Conservation (phyloP, 352 stramenopile genomes). For the Phytophthora cryptogea region DNA sequence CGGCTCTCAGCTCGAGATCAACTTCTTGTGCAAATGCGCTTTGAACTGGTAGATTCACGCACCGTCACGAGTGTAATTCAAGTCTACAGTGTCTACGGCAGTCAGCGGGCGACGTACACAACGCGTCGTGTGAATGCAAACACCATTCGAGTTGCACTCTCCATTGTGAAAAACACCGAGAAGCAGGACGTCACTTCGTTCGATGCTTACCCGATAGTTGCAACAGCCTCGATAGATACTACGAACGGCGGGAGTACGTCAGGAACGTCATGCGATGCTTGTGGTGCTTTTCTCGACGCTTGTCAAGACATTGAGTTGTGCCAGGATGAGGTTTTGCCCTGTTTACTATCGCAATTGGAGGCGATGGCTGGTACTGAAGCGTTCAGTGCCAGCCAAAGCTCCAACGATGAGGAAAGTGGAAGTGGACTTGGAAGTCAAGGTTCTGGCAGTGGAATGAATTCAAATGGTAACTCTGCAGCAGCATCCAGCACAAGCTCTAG, state of each 20-base stretch:
- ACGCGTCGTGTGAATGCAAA: conserved; percentile 13
- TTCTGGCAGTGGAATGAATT: no score
- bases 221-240: not conserved
- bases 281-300: conserved; percentile 9
- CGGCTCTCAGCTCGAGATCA: conserved; percentile 32
- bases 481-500: no score
- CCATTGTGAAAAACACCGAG: conserved; percentile 20
- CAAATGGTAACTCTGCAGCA: no score
- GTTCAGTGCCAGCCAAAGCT: not conserved
- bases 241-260: not conserved
- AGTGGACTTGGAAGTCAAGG: no score
- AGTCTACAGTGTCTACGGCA: conserved; percentile 39
- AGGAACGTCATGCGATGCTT: conserved; percentile 13
- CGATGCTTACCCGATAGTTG: conserved; percentile 33
- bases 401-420: no score
- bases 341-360: conserved; percentile 19
- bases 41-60: conserved; percentile 7
- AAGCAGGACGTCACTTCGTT: conserved; percentile 18
- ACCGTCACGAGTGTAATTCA: conserved; percentile 20
- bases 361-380: not conserved
- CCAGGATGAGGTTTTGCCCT: conserved; percentile 13
- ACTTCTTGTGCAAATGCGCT: conserved; percentile 28
- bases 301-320: conserved; percentile 16
- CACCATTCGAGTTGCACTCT: conserved; percentile 28
- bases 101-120: conserved; percentile 27